These are phyloP conservation scores for Orbilia oligospora DNA, from an alignment of 2,329 filamentous ascomycete species.

Conservation along the genomic window DNA sequence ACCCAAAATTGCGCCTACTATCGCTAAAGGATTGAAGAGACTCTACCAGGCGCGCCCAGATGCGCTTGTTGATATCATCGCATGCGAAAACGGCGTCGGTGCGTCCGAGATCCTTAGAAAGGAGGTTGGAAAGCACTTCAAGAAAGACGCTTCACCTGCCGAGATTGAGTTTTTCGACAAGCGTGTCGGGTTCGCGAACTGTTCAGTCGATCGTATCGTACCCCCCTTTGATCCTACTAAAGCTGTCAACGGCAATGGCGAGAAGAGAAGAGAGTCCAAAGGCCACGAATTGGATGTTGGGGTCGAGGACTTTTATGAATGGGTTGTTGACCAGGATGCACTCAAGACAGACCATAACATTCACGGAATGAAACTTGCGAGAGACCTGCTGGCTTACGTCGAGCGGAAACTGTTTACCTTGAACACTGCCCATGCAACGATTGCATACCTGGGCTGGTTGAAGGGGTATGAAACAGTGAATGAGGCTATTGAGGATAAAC, in stretches of 20 bases:
- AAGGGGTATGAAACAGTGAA: conserved; percentile 88
- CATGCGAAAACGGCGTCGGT: conserved; percentile 97
- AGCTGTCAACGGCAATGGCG: neutral
- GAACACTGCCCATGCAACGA: conserved; percentile 97
- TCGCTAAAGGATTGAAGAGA: conserved; percentile 90
- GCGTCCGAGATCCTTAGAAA: conserved; percentile 75
- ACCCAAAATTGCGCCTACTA: conserved; percentile 94
- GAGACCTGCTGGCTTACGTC: conserved; percentile 92
- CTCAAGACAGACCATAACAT: conserved; percentile 84
- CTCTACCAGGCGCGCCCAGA: conserved; percentile 72
- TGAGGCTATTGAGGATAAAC: conserved; percentile 84
- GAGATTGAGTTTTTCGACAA: conserved; percentile 67
- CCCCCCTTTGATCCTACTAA: conserved; percentile 76
- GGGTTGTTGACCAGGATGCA: conserved; percentile 91
- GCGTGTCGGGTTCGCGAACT: conserved; percentile 94
- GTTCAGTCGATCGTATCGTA: conserved; percentile 97
- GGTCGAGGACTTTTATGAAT: conserved; percentile 99
- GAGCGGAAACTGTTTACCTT: conserved; percentile 99
- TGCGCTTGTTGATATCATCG: conserved; percentile 88
- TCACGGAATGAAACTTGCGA: conserved; percentile 91
- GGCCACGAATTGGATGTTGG: conserved; percentile 83
- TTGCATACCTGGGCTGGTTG: conserved; percentile 94
- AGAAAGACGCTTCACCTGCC: conserved; percentile 52
- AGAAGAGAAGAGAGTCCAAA: conserved; percentile 70
- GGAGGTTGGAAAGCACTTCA: conserved; percentile 62